These are phyloP conservation scores for Penicillium sp. DNA, from an alignment of 2,329 filamentous ascomycete species.

Conservation along the genomic window DNA sequence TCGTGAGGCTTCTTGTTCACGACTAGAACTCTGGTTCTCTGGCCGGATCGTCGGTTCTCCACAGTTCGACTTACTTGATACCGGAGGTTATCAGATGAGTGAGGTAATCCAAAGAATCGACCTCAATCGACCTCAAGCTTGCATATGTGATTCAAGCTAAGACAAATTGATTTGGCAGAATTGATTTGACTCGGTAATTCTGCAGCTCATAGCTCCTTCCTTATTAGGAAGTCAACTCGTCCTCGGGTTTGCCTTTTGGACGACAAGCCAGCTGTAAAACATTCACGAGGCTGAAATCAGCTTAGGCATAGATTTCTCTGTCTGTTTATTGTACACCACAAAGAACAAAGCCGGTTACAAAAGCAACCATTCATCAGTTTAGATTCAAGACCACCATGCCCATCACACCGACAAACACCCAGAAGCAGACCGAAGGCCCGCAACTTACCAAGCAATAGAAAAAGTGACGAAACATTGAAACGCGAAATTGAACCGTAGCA, in stretches of 20 bases:
- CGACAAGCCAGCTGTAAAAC: not conserved
- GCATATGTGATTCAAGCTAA: not conserved
- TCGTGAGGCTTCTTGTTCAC: not conserved
- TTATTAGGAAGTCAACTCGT: not conserved
- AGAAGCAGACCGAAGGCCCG: conserved; percentile 15
- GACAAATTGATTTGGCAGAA: not conserved
- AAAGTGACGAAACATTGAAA: not conserved
- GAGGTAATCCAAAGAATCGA: not conserved
- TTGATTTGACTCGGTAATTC: not conserved
- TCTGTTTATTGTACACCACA: conserved; percentile 15
- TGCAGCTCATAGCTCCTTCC: not conserved
- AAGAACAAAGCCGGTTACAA: conserved; percentile 4
- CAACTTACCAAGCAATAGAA: conserved; percentile 8
- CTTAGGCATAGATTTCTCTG: conserved; percentile 5
- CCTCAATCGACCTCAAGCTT: not conserved
- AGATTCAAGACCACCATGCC: conserved; percentile 19
- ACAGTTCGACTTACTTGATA: not conserved
- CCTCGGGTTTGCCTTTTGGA: not conserved
- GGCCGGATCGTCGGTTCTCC: conserved; percentile 2
- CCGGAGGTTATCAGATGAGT: not conserved
- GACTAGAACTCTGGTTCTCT: not conserved
- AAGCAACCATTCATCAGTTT: conserved; percentile 13
- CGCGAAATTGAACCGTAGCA: conserved; percentile 12
- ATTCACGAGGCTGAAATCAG: not conserved
- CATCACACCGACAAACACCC: conserved; percentile 18